Evolutionary conservation across 208 protist genomes (phyloP), one percentile per base, ranked within the genome.

Genomic region (Trypanosoma rangeli): DNA sequence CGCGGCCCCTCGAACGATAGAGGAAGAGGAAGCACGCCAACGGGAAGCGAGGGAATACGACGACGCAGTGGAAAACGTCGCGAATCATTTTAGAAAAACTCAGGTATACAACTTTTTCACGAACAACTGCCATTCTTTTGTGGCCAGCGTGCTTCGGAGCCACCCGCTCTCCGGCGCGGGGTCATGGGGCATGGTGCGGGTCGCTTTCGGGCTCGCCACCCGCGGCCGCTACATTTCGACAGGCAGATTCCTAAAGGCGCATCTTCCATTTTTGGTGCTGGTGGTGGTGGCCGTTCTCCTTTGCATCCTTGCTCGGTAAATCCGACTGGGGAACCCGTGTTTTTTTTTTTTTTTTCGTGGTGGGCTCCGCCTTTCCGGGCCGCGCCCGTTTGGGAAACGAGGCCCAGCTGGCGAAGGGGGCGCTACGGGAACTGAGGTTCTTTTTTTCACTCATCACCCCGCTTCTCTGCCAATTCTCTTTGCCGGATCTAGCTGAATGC

Each of bases 61-160:
- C 73, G 56, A 66, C 0, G 81, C 77, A 3, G 48, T 95, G 18
- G 53, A 57, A 7, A 49, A 55, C 33, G 66, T 79, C 48, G 85
- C 66, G 12, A 68, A 49, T 24, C 83, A 91, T 70, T 96, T 92
- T 63, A 73, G 83, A 8, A 81, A 83, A 49, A 79, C 70, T 12
- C 78, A 94, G 68, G 64, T 66, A 16, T 95, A 97, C 83, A 94
- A 93, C 63, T 92, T 97, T 61, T 95, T 92, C 48, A 81, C 79
- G 2, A 95, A 97, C 70, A 97, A 97, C 75, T 97, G 93, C 72
- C 93, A 97, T 72, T 80, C 79, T 12, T 94, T 84, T 55, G 90
- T 86, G 22, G 87, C 87, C 3, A 71, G 68, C 13, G 77, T 68
- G 31, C 49, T 90, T 29, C 83, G 91, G 60, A 64, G 66, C 20